Evolutionary conservation across 805 yeast species (phyloP).

Genomic region (Lachancea thermotolerans): DNA sequence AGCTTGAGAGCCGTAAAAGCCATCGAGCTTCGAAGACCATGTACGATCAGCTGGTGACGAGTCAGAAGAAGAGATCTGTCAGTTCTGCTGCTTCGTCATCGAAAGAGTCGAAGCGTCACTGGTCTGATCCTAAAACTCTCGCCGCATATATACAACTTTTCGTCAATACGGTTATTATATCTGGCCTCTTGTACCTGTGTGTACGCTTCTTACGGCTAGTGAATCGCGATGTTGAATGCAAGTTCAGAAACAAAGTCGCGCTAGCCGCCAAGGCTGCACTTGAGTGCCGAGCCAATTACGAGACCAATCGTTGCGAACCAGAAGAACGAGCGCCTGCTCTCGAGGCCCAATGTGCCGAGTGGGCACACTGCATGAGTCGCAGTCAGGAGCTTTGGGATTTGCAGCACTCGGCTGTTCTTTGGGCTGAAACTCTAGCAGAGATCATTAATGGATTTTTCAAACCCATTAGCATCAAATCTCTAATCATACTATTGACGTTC

Average conservation of each 20-base stretch:
- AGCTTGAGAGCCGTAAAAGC: too few species aligned
- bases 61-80: neutral
- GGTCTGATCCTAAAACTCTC: slow-evolving; percentile 4
- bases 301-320: slow-evolving; percentile 64
- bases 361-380: slow-evolving; percentile 69
- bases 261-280: slow-evolving; percentile 55
- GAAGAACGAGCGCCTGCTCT: slow-evolving; percentile 66
- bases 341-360: slow-evolving; percentile 58
- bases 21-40: too few species aligned
- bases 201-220: slow-evolving; percentile 49
- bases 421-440: slow-evolving; percentile 80
- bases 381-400: slow-evolving; percentile 50
- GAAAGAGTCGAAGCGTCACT: neutral
- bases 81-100: neutral
- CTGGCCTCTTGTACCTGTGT: slow-evolving; percentile 45
- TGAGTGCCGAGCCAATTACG: slow-evolving; percentile 60
- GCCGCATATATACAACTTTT: slow-evolving; percentile 50
- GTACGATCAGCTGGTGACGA: neutral
- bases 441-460: slow-evolving; percentile 69
- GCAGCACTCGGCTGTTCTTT: slow-evolving; percentile 32
- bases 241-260: slow-evolving; percentile 55
- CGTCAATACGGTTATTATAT: slow-evolving; percentile 48
- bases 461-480: slow-evolving; percentile 64
- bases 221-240: slow-evolving; percentile 61
- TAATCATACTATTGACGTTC: slow-evolving; percentile 41